phyloP scores from a whole-genome alignment of 257 asterid species.

The Fraxinus cuspidata region DNA sequence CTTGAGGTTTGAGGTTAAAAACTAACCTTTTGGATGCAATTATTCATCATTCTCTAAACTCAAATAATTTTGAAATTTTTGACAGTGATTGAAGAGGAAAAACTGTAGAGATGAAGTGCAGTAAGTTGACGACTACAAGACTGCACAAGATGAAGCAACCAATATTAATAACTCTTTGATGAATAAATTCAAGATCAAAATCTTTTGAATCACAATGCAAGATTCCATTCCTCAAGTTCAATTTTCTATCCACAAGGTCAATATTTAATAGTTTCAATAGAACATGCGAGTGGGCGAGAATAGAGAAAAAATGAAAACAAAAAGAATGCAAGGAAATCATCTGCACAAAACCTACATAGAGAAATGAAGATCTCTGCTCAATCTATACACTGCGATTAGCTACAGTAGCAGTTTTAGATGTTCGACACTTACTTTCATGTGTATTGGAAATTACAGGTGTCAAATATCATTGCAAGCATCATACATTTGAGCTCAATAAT shows the following conservation, averaged over 20 bases:
- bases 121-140: neutral
- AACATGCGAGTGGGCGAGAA: neutral
- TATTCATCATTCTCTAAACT: neutral
- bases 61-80: neutral
- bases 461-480: neutral
- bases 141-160: neutral
- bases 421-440: neutral
- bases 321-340: slow-evolving; percentile 13
- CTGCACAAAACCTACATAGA: neutral
- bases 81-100: neutral
- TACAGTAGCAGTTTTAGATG: neutral
- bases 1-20: neutral
- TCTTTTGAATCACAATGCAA: slow-evolving; percentile 4
- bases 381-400: neutral
- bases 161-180: neutral
- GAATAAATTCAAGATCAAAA: neutral
- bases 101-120: neutral
- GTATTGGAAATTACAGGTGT: neutral
- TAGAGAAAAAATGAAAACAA: neutral
- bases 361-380: neutral
- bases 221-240: slow-evolving; percentile 17
- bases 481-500: slow-evolving; percentile 2
- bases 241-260: neutral
- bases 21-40: neutral
- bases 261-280: neutral